These are phyloP conservation scores for Cymbopogon flexuosus DNA, from an alignment of 202 grass and related monocot species.

Conservation along the genomic window DNA sequence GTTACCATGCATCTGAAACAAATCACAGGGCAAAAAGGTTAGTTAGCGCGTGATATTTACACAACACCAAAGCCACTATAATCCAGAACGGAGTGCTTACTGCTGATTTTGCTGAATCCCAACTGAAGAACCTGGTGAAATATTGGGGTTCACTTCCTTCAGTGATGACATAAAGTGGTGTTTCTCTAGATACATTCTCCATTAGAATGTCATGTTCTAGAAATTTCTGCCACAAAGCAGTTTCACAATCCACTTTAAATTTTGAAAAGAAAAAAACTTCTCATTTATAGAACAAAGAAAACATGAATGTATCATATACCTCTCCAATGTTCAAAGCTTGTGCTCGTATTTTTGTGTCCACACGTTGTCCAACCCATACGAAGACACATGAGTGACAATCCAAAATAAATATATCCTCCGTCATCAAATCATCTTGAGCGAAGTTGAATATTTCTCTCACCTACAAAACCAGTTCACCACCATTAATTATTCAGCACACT, in stretches of 20 bases:
- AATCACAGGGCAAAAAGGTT: conserved; percentile 29
- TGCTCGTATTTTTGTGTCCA: conserved; percentile 64
- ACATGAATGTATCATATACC: conserved; percentile 41
- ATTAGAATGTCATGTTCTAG: conserved; percentile 82
- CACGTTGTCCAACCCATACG: conserved; percentile 77
- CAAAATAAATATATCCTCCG: conserved; percentile 93
- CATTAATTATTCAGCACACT: conserved; percentile 20
- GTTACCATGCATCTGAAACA: conserved; percentile 94
- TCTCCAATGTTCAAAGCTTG: conserved; percentile 91
- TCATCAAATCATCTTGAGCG: conserved; percentile 96
- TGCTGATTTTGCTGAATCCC: conserved; percentile 86
- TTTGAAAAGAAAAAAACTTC: neutral
- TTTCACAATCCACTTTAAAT: neutral
- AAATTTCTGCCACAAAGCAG: conserved; percentile 60
- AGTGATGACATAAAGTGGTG: conserved; percentile 60
- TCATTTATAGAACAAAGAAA: conserved; percentile 24
- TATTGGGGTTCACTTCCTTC: conserved; percentile 86
- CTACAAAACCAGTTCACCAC: conserved; percentile 45
- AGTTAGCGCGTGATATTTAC: conserved; percentile 12
- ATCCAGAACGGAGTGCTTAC: conserved; percentile 50
- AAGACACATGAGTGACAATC: conserved; percentile 78
- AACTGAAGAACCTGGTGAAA: conserved; percentile 91
- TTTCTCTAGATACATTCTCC: conserved; percentile 70
- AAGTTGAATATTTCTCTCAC: conserved; percentile 97
- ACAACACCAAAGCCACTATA: conserved; percentile 13